These are phyloP conservation scores for Cyclotella kingstonii DNA, from an alignment of 108 stramenopile species.

Conservation along the genomic window DNA sequence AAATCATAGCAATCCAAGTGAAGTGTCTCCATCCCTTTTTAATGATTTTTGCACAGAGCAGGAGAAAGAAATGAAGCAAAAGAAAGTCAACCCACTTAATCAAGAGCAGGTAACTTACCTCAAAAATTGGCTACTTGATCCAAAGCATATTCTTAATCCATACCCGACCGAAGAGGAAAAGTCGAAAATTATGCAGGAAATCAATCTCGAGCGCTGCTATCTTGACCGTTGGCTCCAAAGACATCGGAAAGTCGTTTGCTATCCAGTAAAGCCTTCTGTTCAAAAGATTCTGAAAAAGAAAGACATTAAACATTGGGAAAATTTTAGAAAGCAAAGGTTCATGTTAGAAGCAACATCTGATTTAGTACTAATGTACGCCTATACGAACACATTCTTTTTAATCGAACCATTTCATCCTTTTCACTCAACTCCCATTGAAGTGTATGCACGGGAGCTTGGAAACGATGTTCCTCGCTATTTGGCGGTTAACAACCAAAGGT, in stretches of 20 bases:
- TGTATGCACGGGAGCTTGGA: slow-evolving; percentile 87
- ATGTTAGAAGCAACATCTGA: slow-evolving; percentile 83
- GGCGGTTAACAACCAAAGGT: slow-evolving; percentile 12
- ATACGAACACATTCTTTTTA: slow-evolving; percentile 73
- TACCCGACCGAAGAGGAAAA: slow-evolving; percentile 44
- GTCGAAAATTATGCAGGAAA: slow-evolving; percentile 23
- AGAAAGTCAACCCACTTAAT: slow-evolving; percentile 24
- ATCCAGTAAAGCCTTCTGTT: slow-evolving; percentile 15
- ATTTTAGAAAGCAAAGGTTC: slow-evolving; percentile 52
- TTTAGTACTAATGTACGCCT: slow-evolving; percentile 77
- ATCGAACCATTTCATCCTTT: slow-evolving; percentile 66
- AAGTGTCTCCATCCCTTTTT: not conserved
- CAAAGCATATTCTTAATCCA: slow-evolving; percentile 36
- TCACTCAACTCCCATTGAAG: slow-evolving; percentile 80
- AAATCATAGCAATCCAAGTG: not conserved
- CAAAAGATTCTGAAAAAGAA: slow-evolving; percentile 32
- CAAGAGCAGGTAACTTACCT: slow-evolving; percentile 30
- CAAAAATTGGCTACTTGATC: slow-evolving; percentile 36
- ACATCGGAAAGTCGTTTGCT: slow-evolving; percentile 23
- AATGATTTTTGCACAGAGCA: not conserved
- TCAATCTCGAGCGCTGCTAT: slow-evolving; percentile 25
- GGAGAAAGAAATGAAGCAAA: slow-evolving; percentile 17
- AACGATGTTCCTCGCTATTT: slow-evolving; percentile 65
- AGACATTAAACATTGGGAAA: slow-evolving; percentile 25
- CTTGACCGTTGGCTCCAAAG: slow-evolving; percentile 38